Evolutionary conservation across 139 green algal species (phyloP), one percentile per base, ranked within the genome.

Genomic region (Spirogloea muscicola): DNA sequence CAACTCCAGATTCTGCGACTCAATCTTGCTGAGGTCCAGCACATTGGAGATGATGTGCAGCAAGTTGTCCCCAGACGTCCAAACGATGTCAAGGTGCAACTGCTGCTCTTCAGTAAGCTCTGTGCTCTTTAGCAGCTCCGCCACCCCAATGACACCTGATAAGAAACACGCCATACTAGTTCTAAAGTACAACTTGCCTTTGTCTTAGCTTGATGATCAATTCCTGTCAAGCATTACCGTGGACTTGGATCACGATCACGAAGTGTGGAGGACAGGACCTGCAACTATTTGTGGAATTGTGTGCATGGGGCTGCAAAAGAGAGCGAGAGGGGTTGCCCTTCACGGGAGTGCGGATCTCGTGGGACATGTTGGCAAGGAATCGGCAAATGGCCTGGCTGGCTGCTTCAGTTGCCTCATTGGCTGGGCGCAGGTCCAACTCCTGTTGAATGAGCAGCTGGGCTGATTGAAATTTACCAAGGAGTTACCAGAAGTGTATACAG

Each of bases 301-400:
- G n/a, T n/a, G n/a, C n/a, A n/a, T n/a, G n/a, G n/a, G n/a, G n/a
- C n/a, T n/a, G n/a, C n/a, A n/a, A n/a, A n/a, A n/a, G n/a, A n/a
- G n/a, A n/a, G n/a, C n/a, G n/a, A n/a, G n/a, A n/a, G n/a, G n/a
- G n/a, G n/a, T n/a, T n/a, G n/a, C 44, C 85, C 57, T 88, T 89
- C n/a, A 89, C 49, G 6, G 85, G 85, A 2, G 85, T 89, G 40
- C 85, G 76, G 44, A 89, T 88, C 67, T 89, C 85, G 60, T 89
- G 85, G 73, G 77, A 86, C 52, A 87, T 81, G 66, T 88, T 89
- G 41, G 85, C 82, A 43, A 89, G 68, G 43, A 89, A 89, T 48
- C 75, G 55, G 9, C 67, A 78, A 49, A 88, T 89, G 51, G 84
- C 84, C 52, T 86, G 72, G 0, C 43, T 60, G 3, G 83, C 84